These are phyloP conservation scores for Carex scoparia DNA, from an alignment of 176 grass and related monocot species.

Conservation along the genomic window DNA sequence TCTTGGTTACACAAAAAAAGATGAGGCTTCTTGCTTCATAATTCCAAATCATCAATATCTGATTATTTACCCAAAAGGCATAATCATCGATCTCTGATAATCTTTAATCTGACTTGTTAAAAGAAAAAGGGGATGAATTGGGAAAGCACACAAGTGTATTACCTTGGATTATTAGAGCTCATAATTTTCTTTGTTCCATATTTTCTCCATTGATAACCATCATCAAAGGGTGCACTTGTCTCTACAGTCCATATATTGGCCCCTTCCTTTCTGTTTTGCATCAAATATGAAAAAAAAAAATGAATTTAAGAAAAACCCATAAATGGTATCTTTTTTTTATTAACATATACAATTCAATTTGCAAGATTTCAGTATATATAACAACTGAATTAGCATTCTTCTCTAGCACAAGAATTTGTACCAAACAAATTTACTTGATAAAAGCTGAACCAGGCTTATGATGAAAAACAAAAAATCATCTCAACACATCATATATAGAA, in stretches of 20 bases:
- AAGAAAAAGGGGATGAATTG: not conserved
- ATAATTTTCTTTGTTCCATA: constrained; percentile 28
- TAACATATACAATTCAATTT: not conserved
- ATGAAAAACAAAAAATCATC: not conserved
- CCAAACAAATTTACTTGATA: constrained; percentile 2
- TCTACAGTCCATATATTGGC: constrained; percentile 3
- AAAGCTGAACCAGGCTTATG: not conserved
- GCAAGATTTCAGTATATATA: not conserved
- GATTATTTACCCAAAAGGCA: not conserved
- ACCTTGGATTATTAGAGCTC: constrained; percentile 20
- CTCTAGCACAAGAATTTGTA: not conserved
- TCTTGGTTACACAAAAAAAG: not conserved
- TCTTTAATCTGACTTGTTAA: not conserved
- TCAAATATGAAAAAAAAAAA: not conserved
- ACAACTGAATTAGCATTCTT: not conserved
- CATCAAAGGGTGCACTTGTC: constrained; percentile 29
- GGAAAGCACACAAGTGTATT: not conserved
- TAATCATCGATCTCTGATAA: not conserved
- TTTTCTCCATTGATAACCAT: constrained; percentile 27
- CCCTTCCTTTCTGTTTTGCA: constrained; percentile 3
- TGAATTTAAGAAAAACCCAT: not conserved
- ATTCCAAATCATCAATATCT: not conserved
- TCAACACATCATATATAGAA: not conserved
- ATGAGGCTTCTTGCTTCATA: not conserved
- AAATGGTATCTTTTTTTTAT: not conserved